Conservation (phyloP, 2,329 filamentous ascomycete genomes). For the Beauveria bassiana region DNA sequence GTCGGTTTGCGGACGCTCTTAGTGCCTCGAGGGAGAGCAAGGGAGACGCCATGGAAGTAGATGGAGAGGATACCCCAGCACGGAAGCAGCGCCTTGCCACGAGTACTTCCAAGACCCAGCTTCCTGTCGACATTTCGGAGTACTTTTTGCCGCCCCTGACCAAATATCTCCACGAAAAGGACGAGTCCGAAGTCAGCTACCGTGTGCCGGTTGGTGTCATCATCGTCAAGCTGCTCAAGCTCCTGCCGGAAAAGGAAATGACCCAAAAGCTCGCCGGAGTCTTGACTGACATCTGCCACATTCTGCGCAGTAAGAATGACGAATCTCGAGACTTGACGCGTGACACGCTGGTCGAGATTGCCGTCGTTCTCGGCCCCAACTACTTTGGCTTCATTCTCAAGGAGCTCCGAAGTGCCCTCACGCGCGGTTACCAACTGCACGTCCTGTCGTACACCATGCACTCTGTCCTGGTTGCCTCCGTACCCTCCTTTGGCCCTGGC, state of each 20-base stretch:
- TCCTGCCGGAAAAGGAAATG: constrained; percentile 68
- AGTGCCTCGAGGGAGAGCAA: constrained; percentile 37
- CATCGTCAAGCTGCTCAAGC: constrained; percentile 75
- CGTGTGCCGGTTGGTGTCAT: constrained; percentile 86
- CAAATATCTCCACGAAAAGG: constrained; percentile 86
- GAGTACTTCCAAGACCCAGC: constrained; percentile 61
- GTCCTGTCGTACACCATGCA: constrained; percentile 94
- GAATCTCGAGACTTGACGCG: constrained; percentile 87
- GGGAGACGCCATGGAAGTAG: constrained; percentile 37
- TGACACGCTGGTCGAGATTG: constrained; percentile 79
- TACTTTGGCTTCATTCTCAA: constrained; percentile 92
- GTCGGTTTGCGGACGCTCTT: constrained; percentile 72
- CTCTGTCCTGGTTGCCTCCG: constrained; percentile 71
- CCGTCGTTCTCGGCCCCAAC: constrained; percentile 67
- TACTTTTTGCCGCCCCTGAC: constrained; percentile 72
- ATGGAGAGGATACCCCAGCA: constrained; percentile 20
- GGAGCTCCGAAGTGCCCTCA: constrained; percentile 75
- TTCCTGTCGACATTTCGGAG: constrained; percentile 63
- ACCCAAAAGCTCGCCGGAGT: constrained; percentile 70
- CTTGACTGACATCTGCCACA: constrained; percentile 86
- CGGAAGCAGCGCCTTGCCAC: constrained; percentile 41
- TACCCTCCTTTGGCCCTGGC: constrained; percentile 67
- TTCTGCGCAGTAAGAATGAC: constrained; percentile 79
- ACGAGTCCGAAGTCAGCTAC: constrained; percentile 88
- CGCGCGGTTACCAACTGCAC: constrained; percentile 84